A percentile compares a stretch with the other conserved stretches of the same genome.
Conservation (phyloP, 2,329 filamentous ascomycete genomes). For the Neofusicoccum ribis region DNA sequence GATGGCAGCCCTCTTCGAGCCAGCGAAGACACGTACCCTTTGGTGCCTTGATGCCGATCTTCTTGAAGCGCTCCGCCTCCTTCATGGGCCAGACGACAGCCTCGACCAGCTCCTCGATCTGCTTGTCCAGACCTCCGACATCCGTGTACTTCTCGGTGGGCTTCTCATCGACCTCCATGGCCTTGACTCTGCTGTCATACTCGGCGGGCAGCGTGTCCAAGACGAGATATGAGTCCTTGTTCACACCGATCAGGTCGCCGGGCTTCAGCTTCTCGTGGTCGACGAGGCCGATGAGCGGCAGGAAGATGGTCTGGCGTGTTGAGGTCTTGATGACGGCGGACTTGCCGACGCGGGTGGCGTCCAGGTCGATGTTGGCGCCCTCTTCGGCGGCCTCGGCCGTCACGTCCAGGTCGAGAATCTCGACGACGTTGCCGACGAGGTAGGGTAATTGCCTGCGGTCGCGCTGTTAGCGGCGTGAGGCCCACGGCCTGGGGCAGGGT, state of each 20-base stretch:
- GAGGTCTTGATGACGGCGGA: slow-evolving; percentile 99
- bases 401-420: slow-evolving; percentile 93
- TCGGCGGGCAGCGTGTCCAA: slow-evolving; percentile 95
- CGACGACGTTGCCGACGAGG: slow-evolving; percentile 96
- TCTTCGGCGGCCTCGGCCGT: slow-evolving; percentile 95
- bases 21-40: slow-evolving; percentile 67
- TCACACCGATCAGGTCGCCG: slow-evolving; percentile 94
- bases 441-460: slow-evolving; percentile 84
- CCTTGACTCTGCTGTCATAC: slow-evolving; percentile 98
- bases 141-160: slow-evolving; percentile 98
- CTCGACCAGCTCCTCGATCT: slow-evolving; percentile 98
- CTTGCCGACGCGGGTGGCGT: slow-evolving; percentile 94
- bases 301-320: slow-evolving; percentile 96
- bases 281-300: slow-evolving; percentile 93
- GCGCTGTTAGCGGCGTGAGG: not conserved
- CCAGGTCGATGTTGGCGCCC: slow-evolving; percentile 96
- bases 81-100: slow-evolving; percentile 99
- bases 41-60: slow-evolving; percentile 98
- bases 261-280: slow-evolving; percentile 95
- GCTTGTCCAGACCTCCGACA: slow-evolving; percentile 95
- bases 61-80: slow-evolving; percentile 98
- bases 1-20: slow-evolving; percentile 7
- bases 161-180: slow-evolving; percentile 99
- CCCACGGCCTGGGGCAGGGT: not conserved
- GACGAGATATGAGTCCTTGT: slow-evolving; percentile 98